Percentiles rank a stretch among this genome's conserved stretches.
These are phyloP conservation scores for Pythium utonaiense DNA, from an alignment of 352 stramenopile genomes.

Conservation along the genomic window DNA sequence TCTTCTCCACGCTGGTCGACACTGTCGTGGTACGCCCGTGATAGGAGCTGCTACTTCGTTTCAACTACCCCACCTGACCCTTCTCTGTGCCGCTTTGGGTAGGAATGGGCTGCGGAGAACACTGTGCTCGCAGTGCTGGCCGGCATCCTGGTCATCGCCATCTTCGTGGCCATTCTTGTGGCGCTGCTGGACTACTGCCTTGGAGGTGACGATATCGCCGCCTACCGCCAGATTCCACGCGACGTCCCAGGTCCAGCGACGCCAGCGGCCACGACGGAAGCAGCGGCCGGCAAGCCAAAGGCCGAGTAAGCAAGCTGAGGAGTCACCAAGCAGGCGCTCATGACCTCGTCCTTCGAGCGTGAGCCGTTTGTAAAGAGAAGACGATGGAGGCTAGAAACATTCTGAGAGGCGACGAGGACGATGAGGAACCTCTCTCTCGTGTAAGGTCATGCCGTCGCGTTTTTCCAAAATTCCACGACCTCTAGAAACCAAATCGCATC, in stretches of 20 bases:
- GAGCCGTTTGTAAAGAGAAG: background rate
- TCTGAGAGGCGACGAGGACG: background rate
- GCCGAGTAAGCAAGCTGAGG: conserved; percentile 16
- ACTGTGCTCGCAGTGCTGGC: conserved; percentile 31
- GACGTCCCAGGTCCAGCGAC: conserved; percentile 14
- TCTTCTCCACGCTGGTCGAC: conserved; percentile 25
- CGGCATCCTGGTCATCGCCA: conserved; percentile 31
- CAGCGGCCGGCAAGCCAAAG: conserved; percentile 21
- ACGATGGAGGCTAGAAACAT: background rate
- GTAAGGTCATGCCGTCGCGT: background rate
- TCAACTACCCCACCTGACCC: too few species aligned
- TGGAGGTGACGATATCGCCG: conserved; percentile 35
- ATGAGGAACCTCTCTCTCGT: too few species aligned
- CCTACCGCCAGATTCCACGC: conserved; percentile 45
- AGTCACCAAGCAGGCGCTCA: background rate
- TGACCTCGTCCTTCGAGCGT: background rate
- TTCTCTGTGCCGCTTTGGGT: background rate
- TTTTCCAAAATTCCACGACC: conserved; percentile 22
- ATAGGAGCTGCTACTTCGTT: too few species aligned
- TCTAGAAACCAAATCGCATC: conserved; percentile 25
- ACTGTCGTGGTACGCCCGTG: conserved; percentile 10
- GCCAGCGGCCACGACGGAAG: conserved; percentile 20
- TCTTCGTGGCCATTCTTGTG: conserved; percentile 37
- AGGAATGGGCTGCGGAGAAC: conserved; percentile 38
- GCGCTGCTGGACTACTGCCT: conserved; percentile 38